These are phyloP conservation scores for Dictyostelium intermedium DNA, from an alignment of 78 protist species.

Conservation along the genomic window DNA sequence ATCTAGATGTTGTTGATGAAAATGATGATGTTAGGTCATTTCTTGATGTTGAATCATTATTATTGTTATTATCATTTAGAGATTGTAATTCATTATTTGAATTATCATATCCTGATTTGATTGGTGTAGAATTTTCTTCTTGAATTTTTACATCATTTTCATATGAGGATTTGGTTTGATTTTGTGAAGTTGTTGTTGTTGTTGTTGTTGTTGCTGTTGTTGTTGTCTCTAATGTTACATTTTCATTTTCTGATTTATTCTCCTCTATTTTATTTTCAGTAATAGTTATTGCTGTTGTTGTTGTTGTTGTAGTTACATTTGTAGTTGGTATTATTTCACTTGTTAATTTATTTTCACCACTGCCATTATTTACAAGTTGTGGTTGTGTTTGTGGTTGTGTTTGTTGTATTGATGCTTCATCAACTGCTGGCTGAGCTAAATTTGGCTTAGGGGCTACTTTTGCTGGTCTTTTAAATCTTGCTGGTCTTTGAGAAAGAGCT, in stretches of 20 bases:
- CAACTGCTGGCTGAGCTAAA: background rate
- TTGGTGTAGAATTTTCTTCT: background rate
- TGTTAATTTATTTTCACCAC: background rate
- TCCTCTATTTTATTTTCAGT: background rate
- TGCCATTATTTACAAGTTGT: background rate
- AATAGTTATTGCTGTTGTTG: background rate
- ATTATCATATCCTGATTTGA: background rate
- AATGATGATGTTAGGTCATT: background rate
- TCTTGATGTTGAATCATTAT: background rate
- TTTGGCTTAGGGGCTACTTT: background rate
- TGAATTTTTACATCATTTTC: background rate
- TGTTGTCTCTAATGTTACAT: background rate
- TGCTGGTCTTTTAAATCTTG: background rate
- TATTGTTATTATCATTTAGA: background rate
- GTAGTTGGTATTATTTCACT: background rate
- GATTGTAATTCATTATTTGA: background rate
- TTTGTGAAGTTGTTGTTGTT: background rate
- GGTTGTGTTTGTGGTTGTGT: constrained; percentile 9
- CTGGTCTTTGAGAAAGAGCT: background rate
- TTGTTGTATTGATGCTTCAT: background rate
- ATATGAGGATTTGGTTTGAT: background rate
- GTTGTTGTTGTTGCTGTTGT: no score
- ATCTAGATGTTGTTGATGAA: background rate
- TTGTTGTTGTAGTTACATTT: background rate
- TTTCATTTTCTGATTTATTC: background rate